phyloP scores from a whole-genome alignment of 1,139 yeast genomes.

The Debaryomycetaceae sp. region DNA sequence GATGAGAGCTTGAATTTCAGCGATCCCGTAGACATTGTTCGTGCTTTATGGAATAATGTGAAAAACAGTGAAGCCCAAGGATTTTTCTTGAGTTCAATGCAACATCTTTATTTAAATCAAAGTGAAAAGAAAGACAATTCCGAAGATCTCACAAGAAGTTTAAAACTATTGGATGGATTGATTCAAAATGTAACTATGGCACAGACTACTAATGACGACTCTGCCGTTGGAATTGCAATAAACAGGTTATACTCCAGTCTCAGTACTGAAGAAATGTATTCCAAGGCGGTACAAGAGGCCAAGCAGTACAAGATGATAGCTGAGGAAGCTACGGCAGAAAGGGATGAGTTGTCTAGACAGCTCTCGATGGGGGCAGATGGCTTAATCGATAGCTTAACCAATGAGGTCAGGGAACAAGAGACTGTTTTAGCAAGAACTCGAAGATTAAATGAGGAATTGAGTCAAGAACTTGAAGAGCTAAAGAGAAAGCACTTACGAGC shows the following conservation, averaged over 20 bases:
- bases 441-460: slow-evolving; percentile 61
- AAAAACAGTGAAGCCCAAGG: slow-evolving; percentile 72
- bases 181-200: slow-evolving; percentile 74
- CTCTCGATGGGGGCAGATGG: slow-evolving; percentile 84
- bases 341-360: slow-evolving; percentile 73
- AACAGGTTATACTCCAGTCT: slow-evolving; percentile 75
- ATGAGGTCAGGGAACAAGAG: slow-evolving; percentile 73
- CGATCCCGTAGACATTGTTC: slow-evolving; percentile 72
- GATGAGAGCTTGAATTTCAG: slow-evolving; percentile 63
- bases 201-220: slow-evolving; percentile 63
- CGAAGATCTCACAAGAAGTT: slow-evolving; percentile 58
- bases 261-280: slow-evolving; percentile 87
- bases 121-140: slow-evolving; percentile 51
- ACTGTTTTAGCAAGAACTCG: slow-evolving; percentile 64
- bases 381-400: slow-evolving; percentile 63
- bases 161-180: slow-evolving; percentile 78
- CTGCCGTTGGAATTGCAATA: slow-evolving; percentile 80
- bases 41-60: slow-evolving; percentile 67
- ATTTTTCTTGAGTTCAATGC: slow-evolving; percentile 72
- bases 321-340: slow-evolving; percentile 81
- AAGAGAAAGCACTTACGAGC: slow-evolving; percentile 69
- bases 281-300: slow-evolving; percentile 72
- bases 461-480: slow-evolving; percentile 65
- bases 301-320: slow-evolving; percentile 63
- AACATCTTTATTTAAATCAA: slow-evolving; percentile 76